Percentiles rank a stretch among this genome's conserved stretches.
Conservation (phyloP, 805 yeast species). For the Metschnikowia cubensis region DNA sequence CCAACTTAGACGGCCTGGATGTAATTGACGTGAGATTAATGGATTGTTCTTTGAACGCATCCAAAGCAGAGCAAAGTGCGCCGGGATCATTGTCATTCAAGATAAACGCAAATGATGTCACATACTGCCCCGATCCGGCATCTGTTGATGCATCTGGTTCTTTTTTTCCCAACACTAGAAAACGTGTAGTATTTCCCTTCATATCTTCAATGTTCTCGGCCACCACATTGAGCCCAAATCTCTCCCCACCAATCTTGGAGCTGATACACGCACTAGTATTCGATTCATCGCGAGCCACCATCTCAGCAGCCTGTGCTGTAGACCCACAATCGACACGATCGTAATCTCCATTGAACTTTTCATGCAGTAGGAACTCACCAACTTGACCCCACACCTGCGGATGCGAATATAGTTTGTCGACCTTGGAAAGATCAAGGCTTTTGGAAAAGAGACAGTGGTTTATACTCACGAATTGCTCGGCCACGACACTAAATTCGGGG, state of each 20-base stretch:
- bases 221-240: slow-evolving; percentile 11
- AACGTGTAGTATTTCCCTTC: slow-evolving; percentile 78
- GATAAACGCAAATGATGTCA: slow-evolving; percentile 63
- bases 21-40: slow-evolving; percentile 69
- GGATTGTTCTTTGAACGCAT: slow-evolving; percentile 48
- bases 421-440: slow-evolving; percentile 39
- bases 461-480: slow-evolving; percentile 78
- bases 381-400: slow-evolving; percentile 99
- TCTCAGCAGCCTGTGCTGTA: slow-evolving; percentile 80
- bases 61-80: slow-evolving; percentile 62
- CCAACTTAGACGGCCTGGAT: slow-evolving; percentile 67
- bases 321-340: slow-evolving; percentile 65
- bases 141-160: neutral
- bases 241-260: slow-evolving; percentile 15
- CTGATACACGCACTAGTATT: slow-evolving; percentile 40
- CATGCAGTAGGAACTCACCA: slow-evolving; percentile 45
- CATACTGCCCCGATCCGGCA: slow-evolving; percentile 5
- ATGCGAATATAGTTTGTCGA: slow-evolving; percentile 73
- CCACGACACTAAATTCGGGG: slow-evolving; percentile 50
- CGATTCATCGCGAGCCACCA: slow-evolving; percentile 38
- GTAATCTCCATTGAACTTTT: slow-evolving; percentile 30
- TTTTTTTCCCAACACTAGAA: slow-evolving; percentile 42
- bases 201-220: slow-evolving; percentile 61
- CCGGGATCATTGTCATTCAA: slow-evolving; percentile 67
- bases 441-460: slow-evolving; percentile 67